Evolutionary conservation across 495 filamentous ascomycete genomes (phyloP).

Genomic region (Cercophora newfieldiana): DNA sequence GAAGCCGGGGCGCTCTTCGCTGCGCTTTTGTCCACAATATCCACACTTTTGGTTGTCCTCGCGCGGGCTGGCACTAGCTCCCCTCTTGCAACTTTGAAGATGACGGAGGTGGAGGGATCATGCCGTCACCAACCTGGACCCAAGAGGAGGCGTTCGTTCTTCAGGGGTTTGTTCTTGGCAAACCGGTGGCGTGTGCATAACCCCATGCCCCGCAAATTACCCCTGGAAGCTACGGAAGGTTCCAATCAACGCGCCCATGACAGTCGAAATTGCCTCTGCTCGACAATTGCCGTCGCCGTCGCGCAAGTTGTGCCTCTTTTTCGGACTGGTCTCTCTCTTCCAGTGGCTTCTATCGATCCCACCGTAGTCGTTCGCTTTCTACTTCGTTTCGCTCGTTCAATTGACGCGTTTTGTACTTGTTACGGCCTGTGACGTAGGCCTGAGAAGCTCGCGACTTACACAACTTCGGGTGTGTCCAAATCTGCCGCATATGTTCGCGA

Average conservation of each 20-base stretch:
- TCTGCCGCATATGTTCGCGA: not conserved
- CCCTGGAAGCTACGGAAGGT: not conserved
- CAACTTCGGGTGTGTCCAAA: conserved; percentile 14
- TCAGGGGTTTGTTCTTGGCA: not conserved
- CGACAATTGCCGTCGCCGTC: conserved; percentile 1
- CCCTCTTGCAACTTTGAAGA: not conserved
- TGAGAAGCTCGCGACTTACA: not conserved
- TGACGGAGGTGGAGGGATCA: conserved; percentile 6
- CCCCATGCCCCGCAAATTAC: not conserved
- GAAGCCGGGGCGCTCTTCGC: not conserved
- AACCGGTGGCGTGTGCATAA: not conserved
- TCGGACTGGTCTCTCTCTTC: not conserved
- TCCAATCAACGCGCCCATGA: not conserved
- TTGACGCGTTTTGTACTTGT: conserved; percentile 10
- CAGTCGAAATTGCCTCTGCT: conserved; percentile 6
- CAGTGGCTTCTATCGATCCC: not conserved
- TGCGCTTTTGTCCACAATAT: too few relatives aligned
- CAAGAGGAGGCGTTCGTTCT: not conserved
- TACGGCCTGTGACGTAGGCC: not conserved
- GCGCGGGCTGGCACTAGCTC: too few relatives aligned
- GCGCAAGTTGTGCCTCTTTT: not conserved
- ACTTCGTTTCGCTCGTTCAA: not conserved
- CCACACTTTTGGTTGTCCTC: too few relatives aligned
- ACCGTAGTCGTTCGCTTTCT: not conserved
- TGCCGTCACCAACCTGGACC: not conserved